phyloP scores from a whole-genome alignment of 345 rosid genomes.

The Moricandia arvensis region DNA sequence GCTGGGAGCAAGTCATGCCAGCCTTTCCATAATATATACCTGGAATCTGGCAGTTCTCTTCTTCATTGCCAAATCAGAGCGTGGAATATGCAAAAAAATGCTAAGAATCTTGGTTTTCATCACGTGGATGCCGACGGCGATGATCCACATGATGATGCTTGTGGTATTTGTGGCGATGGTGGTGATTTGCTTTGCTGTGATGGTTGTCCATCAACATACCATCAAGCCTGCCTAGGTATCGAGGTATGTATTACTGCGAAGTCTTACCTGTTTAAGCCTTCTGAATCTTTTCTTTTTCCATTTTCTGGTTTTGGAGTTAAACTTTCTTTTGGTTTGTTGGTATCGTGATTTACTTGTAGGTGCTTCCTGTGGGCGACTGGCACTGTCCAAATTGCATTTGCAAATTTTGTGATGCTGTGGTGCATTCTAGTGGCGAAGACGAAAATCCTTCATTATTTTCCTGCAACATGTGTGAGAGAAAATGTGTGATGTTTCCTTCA shows the following conservation, averaged over 20 bases:
- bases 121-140: conserved; percentile 63
- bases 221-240: conserved; percentile 78
- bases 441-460: conserved; percentile 27
- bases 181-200: conserved; percentile 97
- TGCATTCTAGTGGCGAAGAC: conserved; percentile 36
- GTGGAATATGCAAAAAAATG: conserved; percentile 71
- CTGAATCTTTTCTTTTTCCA: neutral
- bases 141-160: conserved; percentile 97
- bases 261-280: neutral
- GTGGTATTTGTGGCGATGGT: conserved; percentile 98
- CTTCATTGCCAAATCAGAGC: conserved; percentile 85
- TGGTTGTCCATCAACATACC: conserved; percentile 95
- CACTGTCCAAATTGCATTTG: conserved; percentile 92
- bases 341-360: conserved; percentile 49
- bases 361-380: conserved; percentile 88
- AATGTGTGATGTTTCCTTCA: conserved; percentile 50
- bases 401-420: conserved; percentile 76
- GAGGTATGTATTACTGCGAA: conserved; percentile 44
- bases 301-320: neutral
- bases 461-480: conserved; percentile 81
- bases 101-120: conserved; percentile 52
- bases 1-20: conserved; percentile 86
- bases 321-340: neutral
- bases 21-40: conserved; percentile 73
- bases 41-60: conserved; percentile 82